phyloP scores from a whole-genome alignment of 352 stramenopile genomes.

The Phytophthora syringae region DNA sequence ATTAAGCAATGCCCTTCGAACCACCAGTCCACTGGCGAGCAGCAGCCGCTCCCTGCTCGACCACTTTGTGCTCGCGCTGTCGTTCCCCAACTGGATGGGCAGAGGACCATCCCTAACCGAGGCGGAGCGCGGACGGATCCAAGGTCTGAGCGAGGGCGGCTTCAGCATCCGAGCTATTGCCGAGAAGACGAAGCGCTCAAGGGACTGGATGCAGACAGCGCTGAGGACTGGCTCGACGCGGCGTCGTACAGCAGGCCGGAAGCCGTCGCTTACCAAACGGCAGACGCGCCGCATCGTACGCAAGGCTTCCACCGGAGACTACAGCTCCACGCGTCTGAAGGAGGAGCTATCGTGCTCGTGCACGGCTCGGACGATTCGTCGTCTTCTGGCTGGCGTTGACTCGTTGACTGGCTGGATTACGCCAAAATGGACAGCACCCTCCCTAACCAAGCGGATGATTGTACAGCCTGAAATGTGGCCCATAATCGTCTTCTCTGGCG shows the following conservation, averaged over 20 bases:
- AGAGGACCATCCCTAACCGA: background rate
- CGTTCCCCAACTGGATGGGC: background rate
- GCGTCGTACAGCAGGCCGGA: background rate
- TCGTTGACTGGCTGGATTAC: slow-evolving; percentile 1
- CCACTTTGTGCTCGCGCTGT: background rate
- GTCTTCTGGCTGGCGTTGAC: background rate
- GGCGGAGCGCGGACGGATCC: background rate
- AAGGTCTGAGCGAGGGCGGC: background rate
- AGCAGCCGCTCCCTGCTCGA: background rate
- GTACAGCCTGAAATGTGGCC: slow-evolving; percentile 8
- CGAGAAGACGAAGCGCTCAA: background rate
- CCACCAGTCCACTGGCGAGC: background rate
- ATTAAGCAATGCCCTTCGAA: background rate
- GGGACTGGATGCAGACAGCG: background rate
- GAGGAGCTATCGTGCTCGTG: background rate
- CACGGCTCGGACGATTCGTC: background rate
- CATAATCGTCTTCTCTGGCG: slow-evolving; percentile 8
- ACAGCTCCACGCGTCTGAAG: background rate
- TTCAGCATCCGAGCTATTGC: background rate
- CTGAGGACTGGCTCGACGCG: background rate
- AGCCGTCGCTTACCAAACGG: background rate
- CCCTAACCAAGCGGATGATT: slow-evolving; percentile 1
- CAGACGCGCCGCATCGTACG: background rate
- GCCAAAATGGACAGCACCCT: too few species aligned
- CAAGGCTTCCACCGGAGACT: background rate